Evolutionary conservation across 441 rosid genomes (phyloP).

Genomic region (Hura crepitans): DNA sequence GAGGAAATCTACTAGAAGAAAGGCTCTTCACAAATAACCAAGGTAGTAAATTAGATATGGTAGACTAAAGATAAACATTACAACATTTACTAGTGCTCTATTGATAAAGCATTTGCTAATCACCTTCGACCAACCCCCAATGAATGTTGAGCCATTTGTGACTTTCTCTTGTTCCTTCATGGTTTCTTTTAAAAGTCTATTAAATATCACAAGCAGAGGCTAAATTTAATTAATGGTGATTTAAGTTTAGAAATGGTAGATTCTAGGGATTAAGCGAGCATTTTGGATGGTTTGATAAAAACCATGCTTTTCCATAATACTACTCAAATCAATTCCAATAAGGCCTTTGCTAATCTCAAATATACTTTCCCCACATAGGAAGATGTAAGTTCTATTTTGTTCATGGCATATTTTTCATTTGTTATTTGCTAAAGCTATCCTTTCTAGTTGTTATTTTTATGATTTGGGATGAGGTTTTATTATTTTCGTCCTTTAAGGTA

Average conservation of each 20-base stretch:
- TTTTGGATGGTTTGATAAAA: conserved; percentile 72
- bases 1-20: too few relatives aligned
- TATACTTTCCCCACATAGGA: conserved; percentile 64
- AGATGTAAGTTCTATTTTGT: conserved; percentile 37
- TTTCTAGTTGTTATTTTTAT: not conserved
- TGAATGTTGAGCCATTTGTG: conserved; percentile 61
- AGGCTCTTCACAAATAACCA: too few relatives aligned
- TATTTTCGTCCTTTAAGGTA: conserved; percentile 42
- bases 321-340: conserved; percentile 58
- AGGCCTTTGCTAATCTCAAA: conserved; percentile 74
- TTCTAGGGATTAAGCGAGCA: conserved; percentile 46
- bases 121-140: conserved; percentile 49
- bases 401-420: not conserved
- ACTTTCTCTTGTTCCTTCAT: conserved; percentile 58
- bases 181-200: conserved; percentile 70
- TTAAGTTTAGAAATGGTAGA: conserved; percentile 24
- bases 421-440: not conserved
- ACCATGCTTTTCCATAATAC: conserved; percentile 80
- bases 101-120: too few relatives aligned
- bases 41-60: too few relatives aligned
- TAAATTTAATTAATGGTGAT: not conserved
- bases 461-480: not conserved
- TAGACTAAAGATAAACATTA: too few relatives aligned
- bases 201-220: conserved; percentile 54
- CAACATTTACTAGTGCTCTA: too few relatives aligned